phyloP scores from a whole-genome alignment of 2,329 filamentous ascomycete genomes.

The Drechslera avenae region DNA sequence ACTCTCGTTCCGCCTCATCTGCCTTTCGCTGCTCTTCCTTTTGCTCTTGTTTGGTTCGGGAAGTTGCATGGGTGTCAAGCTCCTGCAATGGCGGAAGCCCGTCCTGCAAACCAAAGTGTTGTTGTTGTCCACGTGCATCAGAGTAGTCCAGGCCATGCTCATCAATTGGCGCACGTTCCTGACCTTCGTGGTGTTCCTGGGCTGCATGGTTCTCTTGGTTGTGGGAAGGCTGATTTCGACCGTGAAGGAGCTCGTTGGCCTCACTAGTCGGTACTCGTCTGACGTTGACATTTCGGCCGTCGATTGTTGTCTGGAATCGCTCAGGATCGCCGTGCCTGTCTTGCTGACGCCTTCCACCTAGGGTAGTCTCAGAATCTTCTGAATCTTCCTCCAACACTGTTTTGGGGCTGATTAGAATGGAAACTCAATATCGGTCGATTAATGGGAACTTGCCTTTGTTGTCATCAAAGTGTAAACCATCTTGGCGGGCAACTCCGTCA shows the following conservation, averaged over 20 bases:
- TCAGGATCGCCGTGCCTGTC: constrained; percentile 2
- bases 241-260: constrained; percentile 10
- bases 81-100: constrained; percentile 48
- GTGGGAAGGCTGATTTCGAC: not conserved
- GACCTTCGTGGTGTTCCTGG: constrained; percentile 13
- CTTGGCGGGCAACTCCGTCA: constrained; percentile 24
- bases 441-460: constrained; percentile 19
- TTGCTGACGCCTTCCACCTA: not conserved
- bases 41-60: constrained; percentile 43
- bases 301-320: constrained; percentile 16
- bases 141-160: constrained; percentile 28
- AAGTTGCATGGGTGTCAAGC: constrained; percentile 30
- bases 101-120: constrained; percentile 53
- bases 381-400: constrained; percentile 20
- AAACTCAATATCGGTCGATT: not conserved
- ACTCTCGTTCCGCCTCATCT: constrained; percentile 53
- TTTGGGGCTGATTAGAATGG: not conserved
- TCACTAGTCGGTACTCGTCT: constrained; percentile 17
- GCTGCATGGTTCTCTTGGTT: constrained; percentile 11
- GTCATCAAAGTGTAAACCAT: constrained; percentile 20
- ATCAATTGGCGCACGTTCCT: constrained; percentile 28
- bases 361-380: constrained; percentile 18
- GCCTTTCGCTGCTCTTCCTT: constrained; percentile 48
- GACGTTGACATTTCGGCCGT: constrained; percentile 23
- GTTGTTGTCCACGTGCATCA: constrained; percentile 12